Percentiles rank a stretch among this genome's conserved stretches.
These are phyloP conservation scores for Aquilaria malaccensis DNA, from an alignment of 345 rosid genomes.

Conservation along the genomic window DNA sequence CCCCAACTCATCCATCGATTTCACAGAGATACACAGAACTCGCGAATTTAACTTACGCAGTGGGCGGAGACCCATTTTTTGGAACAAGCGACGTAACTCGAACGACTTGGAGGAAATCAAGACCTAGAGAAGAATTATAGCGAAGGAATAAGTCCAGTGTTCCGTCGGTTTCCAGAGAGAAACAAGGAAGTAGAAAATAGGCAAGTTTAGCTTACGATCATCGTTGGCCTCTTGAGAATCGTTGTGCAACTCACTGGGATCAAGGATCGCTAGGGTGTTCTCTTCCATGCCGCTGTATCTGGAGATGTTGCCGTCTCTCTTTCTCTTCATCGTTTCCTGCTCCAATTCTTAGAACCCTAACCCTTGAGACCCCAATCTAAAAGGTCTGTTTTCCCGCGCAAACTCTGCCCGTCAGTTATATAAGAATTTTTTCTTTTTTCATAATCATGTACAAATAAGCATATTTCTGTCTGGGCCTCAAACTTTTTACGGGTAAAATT, in stretches of 20 bases:
- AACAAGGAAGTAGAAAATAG: background rate
- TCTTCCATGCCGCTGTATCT: conserved; percentile 45
- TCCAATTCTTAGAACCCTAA: too few species aligned
- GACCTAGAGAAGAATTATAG: conserved; percentile 25
- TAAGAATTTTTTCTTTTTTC: too few species aligned
- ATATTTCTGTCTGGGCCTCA: too few species aligned
- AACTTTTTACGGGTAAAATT: too few species aligned
- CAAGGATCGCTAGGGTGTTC: conserved; percentile 70
- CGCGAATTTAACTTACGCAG: conserved; percentile 28
- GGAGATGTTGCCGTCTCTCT: conserved; percentile 18
- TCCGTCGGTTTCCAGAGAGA: conserved; percentile 4
- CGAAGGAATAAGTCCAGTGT: background rate
- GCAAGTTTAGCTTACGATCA: conserved; percentile 32
- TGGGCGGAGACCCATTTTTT: conserved; percentile 44
- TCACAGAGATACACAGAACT: background rate
- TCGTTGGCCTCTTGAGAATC: conserved; percentile 56
- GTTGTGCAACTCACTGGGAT: conserved; percentile 31
- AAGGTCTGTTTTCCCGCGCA: too few species aligned
- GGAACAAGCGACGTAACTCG: conserved; percentile 49
- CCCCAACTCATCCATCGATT: too few species aligned
- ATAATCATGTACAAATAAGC: too few species aligned
- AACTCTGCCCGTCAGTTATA: too few species aligned
- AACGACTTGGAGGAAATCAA: conserved; percentile 77
- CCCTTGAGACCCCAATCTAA: too few species aligned
- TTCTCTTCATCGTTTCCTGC: background rate